Conservation (phyloP, 345 rosid genomes). For the Sonneratia caseolaris region DNA sequence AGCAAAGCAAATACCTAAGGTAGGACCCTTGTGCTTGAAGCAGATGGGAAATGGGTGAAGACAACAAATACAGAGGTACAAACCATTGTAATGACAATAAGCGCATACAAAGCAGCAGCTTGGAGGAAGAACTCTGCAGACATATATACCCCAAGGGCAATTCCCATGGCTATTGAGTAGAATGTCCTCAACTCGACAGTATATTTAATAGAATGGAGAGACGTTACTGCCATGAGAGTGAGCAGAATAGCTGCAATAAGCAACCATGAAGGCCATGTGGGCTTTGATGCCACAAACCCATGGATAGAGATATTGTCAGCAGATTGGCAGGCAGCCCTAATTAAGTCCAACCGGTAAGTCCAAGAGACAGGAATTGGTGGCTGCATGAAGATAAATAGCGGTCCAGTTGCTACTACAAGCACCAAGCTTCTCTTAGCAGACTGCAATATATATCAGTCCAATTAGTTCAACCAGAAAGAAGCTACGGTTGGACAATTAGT, state of each 20-base stretch:
- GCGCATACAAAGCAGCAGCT: conserved; percentile 75
- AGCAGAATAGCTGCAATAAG: conserved; percentile 76
- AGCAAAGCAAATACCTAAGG: conserved; percentile 96
- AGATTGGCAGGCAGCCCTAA: conserved; percentile 81
- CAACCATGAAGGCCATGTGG: conserved; percentile 98
- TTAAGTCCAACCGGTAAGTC: conserved; percentile 73
- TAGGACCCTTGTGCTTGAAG: conserved; percentile 86
- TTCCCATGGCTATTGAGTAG: conserved; percentile 73
- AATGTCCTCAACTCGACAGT: conserved; percentile 75
- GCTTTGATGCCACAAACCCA: conserved; percentile 83
- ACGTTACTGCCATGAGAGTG: conserved; percentile 74
- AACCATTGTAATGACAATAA: conserved; percentile 72
- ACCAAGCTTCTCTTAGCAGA: conserved; percentile 85
- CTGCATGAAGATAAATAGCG: conserved; percentile 81
- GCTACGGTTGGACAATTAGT: too few relatives aligned
- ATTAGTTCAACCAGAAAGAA: neutral
- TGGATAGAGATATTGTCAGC: conserved; percentile 93
- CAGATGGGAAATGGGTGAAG: conserved; percentile 96
- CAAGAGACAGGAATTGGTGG: conserved; percentile 82
- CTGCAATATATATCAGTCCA: conserved; percentile 28
- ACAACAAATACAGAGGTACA: conserved; percentile 80
- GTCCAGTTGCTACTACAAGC: conserved; percentile 79
- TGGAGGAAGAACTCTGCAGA: conserved; percentile 98
- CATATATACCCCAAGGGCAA: conserved; percentile 85
- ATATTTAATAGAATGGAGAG: conserved; percentile 77